phyloP scores from a whole-genome alignment of 768 basidiomycete genomes.

The Mrakia hoshinonis region DNA sequence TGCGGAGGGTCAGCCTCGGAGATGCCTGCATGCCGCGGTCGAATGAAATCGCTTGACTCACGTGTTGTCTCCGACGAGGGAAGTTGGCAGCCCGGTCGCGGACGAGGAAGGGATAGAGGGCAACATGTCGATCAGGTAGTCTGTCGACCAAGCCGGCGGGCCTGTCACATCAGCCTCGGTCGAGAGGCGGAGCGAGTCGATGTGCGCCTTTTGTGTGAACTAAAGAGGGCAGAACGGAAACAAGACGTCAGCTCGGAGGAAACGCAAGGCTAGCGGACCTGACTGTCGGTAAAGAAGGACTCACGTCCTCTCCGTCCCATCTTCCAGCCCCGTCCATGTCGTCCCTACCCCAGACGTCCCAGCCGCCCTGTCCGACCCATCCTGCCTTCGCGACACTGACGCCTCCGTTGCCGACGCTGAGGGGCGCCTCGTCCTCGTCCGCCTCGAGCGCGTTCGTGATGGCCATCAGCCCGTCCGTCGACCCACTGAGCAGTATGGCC shows the following conservation, averaged over 20 bases:
- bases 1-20: not conserved
- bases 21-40: not conserved
- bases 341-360: constrained; percentile 66
- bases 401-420: constrained; percentile 74
- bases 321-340: constrained; percentile 91
- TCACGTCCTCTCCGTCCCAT: constrained; percentile 51
- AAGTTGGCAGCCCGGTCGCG: not conserved
- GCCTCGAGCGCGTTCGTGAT: constrained; percentile 47
- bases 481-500: constrained; percentile 59
- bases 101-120: constrained; percentile 14
- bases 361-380: constrained; percentile 57
- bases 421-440: constrained; percentile 79
- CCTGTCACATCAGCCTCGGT: constrained; percentile 22
- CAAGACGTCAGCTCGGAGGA: not conserved
- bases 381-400: constrained; percentile 54
- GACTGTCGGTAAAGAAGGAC: too few species aligned
- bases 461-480: constrained; percentile 73
- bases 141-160: constrained; percentile 32
- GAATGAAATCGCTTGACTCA: not conserved
- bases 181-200: constrained; percentile 11
- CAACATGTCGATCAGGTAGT: constrained; percentile 35
- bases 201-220: constrained; percentile 21
- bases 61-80: constrained; percentile 26
- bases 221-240: not conserved
- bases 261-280: constrained; percentile 11